A percentile compares a stretch with the other conserved stretches of the same genome.
Evolutionary conservation across 2,329 filamentous ascomycete species (phyloP).

Genomic region (Teratosphaeria gauchensis): DNA sequence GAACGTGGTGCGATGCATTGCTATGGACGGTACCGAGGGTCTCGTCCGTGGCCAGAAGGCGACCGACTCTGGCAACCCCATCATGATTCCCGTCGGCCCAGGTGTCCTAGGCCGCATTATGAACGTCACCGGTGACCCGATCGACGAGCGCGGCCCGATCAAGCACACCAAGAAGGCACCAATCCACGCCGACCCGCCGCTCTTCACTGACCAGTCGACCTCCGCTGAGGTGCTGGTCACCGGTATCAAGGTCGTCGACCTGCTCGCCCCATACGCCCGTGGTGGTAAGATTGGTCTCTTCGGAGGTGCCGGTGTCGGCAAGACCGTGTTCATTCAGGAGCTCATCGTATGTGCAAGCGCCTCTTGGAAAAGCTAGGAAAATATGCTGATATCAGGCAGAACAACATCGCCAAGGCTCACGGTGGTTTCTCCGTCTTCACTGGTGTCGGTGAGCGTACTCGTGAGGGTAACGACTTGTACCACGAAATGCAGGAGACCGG

Average conservation of each 20-base stretch:
- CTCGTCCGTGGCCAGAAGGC: constrained; percentile 84
- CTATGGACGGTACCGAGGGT: constrained; percentile 99
- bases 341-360: constrained; percentile 60
- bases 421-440: constrained; percentile 99
- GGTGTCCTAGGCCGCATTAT: constrained; percentile 97
- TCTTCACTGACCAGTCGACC: constrained; percentile 93
- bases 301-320: constrained; percentile 99
- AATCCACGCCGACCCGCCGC: constrained; percentile 89
- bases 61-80: constrained; percentile 83
- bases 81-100: constrained; percentile 90
- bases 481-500: constrained; percentile 99
- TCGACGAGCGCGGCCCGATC: constrained; percentile 98
- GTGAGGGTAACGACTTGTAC: constrained; percentile 99
- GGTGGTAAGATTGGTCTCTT: constrained; percentile 99
- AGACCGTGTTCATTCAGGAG: constrained; percentile 99
- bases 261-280: constrained; percentile 98
- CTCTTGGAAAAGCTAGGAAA: constrained; percentile 15
- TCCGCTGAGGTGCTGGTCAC: constrained; percentile 93
- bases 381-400: constrained; percentile 39
- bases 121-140: constrained; percentile 99
- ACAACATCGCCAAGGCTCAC: constrained; percentile 99
- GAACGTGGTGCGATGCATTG: constrained; percentile 98
- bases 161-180: constrained; percentile 79
- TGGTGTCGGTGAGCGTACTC: constrained; percentile 99
- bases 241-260: constrained; percentile 99